Evolutionary conservation across 805 yeast genomes (phyloP), one percentile per base, ranked within the genome.

Genomic region (Saturnispora zaruensis): DNA sequence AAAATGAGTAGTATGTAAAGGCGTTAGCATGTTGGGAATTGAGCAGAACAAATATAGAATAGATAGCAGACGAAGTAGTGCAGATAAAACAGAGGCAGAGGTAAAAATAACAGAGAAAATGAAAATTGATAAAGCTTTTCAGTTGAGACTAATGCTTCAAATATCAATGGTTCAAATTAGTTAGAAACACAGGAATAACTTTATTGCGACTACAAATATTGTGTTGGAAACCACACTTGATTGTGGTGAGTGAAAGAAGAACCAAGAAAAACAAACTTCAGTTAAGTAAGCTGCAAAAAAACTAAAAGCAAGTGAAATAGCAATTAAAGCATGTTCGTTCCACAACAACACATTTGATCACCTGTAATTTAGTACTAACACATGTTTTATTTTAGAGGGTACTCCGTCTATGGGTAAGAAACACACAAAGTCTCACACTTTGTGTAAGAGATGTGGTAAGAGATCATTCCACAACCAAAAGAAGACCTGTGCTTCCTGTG

Each of bases 321-420:
- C n/a, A n/a, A n/a, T n/a, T n/a, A n/a, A 18, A 18, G 13, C 5
- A 18, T 16, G 23, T 36, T 3, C 8, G 7, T 36, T 36, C 21
- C 14, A 33, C 6, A 6, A 33, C 20, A 33, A n/a, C 61, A 33
- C 51, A 54, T 5, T 52, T 44, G 33, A 66, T 36, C n/a, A 54
- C 28, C 30, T 11, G 37, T 23, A 44, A 49, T 53, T 46, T 50
- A 66, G 51, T 48, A 49, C 40, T 32, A 41, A 70, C 73, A 67
- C 69, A 24, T 14, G 37, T 16, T 37, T 66, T 69, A 45, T 54
- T 57, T 61, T 67, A 81, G 95, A 91, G 89, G 99, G 99, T 87
- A 91, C 99, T 77, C 96, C 98, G 79, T 88, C 97, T 75, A 84
- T 88, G 83, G 99, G 99, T 84, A 91, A 91, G 82, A 89, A 93